Conservation (phyloP, 2,329 filamentous ascomycete genomes). For the Clarireedia homoeocarpa region DNA sequence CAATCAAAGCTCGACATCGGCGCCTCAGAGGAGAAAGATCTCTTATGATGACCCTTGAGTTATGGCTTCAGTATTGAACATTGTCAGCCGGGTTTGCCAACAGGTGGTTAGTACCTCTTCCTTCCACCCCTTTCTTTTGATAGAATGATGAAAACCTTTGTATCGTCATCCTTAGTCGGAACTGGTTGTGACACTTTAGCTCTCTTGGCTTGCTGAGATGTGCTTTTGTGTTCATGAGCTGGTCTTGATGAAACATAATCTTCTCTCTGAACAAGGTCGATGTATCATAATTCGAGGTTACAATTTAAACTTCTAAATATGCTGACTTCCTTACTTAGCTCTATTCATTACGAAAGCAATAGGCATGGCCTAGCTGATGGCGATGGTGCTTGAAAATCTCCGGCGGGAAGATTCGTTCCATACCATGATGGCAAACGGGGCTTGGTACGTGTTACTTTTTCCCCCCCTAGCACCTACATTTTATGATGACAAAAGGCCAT, state of each 20-base stretch:
- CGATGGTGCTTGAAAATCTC: too few relatives aligned
- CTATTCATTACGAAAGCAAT: too few relatives aligned
- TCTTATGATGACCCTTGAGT: slow-evolving; percentile 39
- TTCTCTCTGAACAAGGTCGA: slow-evolving; percentile 40
- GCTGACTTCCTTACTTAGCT: not conserved
- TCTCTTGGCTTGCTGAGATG: slow-evolving; percentile 27
- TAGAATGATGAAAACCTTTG: slow-evolving; percentile 72
- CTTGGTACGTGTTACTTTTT: not conserved
- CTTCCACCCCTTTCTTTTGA: slow-evolving; percentile 3
- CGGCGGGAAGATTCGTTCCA: too few relatives aligned
- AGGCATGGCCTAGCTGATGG: too few relatives aligned
- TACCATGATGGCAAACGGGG: not conserved
- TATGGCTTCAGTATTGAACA: not conserved
- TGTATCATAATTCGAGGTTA: not conserved
- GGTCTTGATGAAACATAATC: slow-evolving; percentile 44
- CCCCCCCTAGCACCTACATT: slow-evolving; percentile 28
- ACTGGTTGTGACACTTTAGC: slow-evolving; percentile 31
- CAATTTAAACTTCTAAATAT: not conserved
- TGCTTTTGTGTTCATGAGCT: slow-evolving; percentile 26
- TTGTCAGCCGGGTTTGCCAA: not conserved
- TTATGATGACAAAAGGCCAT: slow-evolving; percentile 98
- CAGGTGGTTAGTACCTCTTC: slow-evolving; percentile 7
- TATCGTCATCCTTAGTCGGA: slow-evolving; percentile 99
- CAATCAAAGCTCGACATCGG: slow-evolving; percentile 19
- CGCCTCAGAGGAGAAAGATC: slow-evolving; percentile 37